These are phyloP conservation scores for Colletotrichum falcatum DNA, from an alignment of 2,329 filamentous ascomycete species.

Conservation along the genomic window DNA sequence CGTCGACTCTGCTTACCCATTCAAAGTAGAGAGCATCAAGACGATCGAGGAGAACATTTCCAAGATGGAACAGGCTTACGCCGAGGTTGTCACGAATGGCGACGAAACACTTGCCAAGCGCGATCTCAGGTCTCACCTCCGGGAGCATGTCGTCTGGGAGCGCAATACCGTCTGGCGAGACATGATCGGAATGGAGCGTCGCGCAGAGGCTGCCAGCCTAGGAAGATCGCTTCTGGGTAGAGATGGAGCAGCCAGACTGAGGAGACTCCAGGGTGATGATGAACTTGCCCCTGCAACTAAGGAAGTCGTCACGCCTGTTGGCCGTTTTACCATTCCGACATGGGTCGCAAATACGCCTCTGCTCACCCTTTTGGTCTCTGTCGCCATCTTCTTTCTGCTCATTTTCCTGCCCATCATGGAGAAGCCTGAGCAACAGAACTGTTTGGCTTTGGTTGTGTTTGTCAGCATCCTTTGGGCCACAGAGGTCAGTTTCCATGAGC, in stretches of 20 bases:
- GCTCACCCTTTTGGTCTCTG: constrained; percentile 77
- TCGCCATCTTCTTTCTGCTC: constrained; percentile 79
- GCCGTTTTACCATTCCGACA: constrained; percentile 77
- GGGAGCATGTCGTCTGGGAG: constrained; percentile 99
- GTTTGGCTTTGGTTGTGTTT: constrained; percentile 91
- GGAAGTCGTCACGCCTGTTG: constrained; percentile 82
- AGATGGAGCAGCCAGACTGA: constrained; percentile 74
- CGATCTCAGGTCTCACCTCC: constrained; percentile 88
- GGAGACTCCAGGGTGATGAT: constrained; percentile 87
- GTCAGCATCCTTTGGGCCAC: constrained; percentile 97
- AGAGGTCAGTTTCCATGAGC: constrained; percentile 69
- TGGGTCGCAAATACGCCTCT: constrained; percentile 90
- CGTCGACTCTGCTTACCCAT: constrained; percentile 85
- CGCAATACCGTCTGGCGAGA: constrained; percentile 99
- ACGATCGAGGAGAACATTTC: constrained; percentile 77
- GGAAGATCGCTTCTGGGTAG: constrained; percentile 86
- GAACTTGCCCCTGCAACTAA: constrained; percentile 71
- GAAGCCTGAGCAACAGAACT: constrained; percentile 92
- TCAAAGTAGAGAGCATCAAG: constrained; percentile 78
- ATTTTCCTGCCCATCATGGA: constrained; percentile 86
- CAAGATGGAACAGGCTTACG: constrained; percentile 83
- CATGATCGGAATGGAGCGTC: constrained; percentile 97
- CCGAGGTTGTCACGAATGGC: constrained; percentile 83
- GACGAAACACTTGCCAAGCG: constrained; percentile 82
- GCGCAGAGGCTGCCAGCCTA: constrained; percentile 92